A percentile compares a stretch with the other conserved stretches of the same genome.
Evolutionary conservation across 179 eudicot species (phyloP).

Genomic region (Amaranthus tricolor): DNA sequence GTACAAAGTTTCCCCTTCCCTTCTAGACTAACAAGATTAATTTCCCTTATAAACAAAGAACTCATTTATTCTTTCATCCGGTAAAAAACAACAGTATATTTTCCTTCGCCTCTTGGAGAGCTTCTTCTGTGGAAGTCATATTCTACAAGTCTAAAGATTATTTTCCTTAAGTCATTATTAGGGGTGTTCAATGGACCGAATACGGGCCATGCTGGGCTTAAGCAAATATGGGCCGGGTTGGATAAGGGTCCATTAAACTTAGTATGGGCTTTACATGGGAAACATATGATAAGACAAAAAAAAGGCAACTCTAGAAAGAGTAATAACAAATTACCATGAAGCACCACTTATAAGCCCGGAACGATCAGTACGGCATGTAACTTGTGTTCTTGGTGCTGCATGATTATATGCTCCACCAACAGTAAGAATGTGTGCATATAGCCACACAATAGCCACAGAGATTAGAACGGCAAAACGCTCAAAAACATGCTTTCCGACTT

Average conservation of each 20-base stretch:
- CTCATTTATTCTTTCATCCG: no score
- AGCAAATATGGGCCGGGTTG: no score
- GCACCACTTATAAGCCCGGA: conserved; percentile 74
- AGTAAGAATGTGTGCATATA: conserved; percentile 77
- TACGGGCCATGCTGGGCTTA: not conserved
- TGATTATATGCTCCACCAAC: conserved; percentile 83
- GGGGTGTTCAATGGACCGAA: conserved; percentile 20
- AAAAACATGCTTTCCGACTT: conserved; percentile 44
- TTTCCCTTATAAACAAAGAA: no score
- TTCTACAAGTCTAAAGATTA: no score
- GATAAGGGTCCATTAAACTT: no score
- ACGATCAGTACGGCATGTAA: conserved; percentile 77
- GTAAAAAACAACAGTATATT: no score
- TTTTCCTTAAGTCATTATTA: no score
- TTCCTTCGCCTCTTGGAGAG: no score
- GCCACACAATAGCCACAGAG: conserved; percentile 76
- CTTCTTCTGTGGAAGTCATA: no score
- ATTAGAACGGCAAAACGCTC: conserved; percentile 81
- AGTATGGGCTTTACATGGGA: not conserved
- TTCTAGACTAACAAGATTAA: not conserved
- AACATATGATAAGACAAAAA: conserved; percentile 1
- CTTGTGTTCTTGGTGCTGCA: conserved; percentile 68
- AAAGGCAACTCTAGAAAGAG: not conserved
- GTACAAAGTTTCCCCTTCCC: not conserved
- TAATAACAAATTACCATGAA: conserved; percentile 56